These are phyloP conservation scores for Stemphylium beticola DNA, from an alignment of 2,329 filamentous ascomycete genomes.

Conservation along the genomic window DNA sequence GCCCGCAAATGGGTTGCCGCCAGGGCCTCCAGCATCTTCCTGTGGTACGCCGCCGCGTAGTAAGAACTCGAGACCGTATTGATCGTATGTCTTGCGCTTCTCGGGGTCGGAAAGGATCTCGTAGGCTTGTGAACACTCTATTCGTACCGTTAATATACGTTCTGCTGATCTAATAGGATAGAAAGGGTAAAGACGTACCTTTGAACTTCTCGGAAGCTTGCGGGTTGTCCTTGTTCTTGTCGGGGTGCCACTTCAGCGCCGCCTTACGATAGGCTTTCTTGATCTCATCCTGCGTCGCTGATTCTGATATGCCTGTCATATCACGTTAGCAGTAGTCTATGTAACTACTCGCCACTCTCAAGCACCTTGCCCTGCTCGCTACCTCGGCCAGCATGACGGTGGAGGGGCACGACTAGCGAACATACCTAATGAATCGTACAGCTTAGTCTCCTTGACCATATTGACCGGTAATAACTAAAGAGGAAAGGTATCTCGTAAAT, in stretches of 20 bases:
- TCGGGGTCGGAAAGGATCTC: conserved; percentile 97
- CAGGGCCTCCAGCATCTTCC: conserved; percentile 46
- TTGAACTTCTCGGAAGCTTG: conserved; percentile 93
- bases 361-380: conserved; percentile 6
- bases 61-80: conserved; percentile 92
- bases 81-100: conserved; percentile 94
- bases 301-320: conserved; percentile 68
- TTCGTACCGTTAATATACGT: conserved; percentile 20
- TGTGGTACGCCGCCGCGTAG: conserved; percentile 78
- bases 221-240: conserved; percentile 96
- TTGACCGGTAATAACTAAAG: conserved; percentile 39
- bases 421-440: conserved; percentile 80
- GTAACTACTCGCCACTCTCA: conserved; percentile 12
- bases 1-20: conserved; percentile 54
- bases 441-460: conserved; percentile 95
- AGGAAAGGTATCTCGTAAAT: conserved; percentile 21
- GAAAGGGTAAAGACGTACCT: conserved; percentile 50
- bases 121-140: conserved; percentile 93
- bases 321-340: conserved; percentile 27
- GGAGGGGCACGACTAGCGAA: conserved; percentile 33
- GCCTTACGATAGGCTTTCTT: conserved; percentile 95
- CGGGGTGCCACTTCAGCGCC: conserved; percentile 90
- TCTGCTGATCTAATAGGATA: background rate
- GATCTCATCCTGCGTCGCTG: conserved; percentile 88
- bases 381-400: conserved; percentile 11